Evolutionary conservation across 179 eudicot genomes (phyloP).

Genomic region (Beta lomatogona): DNA sequence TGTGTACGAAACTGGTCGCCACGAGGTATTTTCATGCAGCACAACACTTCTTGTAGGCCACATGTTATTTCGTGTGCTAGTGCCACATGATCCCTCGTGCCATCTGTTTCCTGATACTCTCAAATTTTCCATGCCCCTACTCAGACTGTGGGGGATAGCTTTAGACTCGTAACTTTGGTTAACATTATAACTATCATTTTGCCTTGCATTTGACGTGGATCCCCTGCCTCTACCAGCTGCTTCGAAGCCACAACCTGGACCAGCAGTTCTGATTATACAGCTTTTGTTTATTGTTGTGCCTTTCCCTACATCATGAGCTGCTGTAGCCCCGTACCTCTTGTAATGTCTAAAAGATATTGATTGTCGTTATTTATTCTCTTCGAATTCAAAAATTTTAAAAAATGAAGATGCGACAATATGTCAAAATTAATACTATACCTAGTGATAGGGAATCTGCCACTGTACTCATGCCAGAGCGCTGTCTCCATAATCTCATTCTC

Average conservation of each 20-base stretch:
- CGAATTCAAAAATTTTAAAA: background rate
- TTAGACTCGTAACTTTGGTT: background rate
- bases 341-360: too few relatives aligned
- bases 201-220: background rate
- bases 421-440: conserved; percentile 14
- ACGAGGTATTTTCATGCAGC: conserved; percentile 5
- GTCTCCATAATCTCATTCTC: conserved; percentile 17
- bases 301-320: background rate
- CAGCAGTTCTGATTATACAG: background rate
- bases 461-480: conserved; percentile 27
- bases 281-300: background rate
- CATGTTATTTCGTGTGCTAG: background rate
- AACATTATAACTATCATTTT: background rate
- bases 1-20: conserved; percentile 13
- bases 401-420: background rate
- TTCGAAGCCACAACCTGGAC: conserved; percentile 12
- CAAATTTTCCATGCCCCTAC: conserved; percentile 5
- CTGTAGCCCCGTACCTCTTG: background rate
- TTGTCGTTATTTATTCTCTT: background rate
- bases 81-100: background rate
- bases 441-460: conserved; percentile 6
- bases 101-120: background rate
- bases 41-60: conserved; percentile 4
- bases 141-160: background rate
- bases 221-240: conserved; percentile 19